These are phyloP conservation scores for Colletotrichum sansevieriae DNA, from an alignment of 2,329 filamentous ascomycete genomes.

Conservation along the genomic window DNA sequence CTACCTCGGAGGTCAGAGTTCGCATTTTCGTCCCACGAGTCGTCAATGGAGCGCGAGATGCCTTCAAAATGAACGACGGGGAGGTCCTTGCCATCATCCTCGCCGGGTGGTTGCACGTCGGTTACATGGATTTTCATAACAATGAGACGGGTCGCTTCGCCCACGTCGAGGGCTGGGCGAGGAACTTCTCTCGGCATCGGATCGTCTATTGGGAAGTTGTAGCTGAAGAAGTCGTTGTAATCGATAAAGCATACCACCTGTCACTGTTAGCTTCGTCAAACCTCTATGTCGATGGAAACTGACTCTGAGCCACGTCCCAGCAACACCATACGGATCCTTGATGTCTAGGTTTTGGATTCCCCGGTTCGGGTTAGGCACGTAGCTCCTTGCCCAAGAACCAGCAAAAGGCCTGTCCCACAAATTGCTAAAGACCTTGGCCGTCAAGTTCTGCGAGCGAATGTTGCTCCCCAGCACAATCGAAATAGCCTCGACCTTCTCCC, in stretches of 20 bases:
- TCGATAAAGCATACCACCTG: conserved; percentile 68
- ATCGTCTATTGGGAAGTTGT: conserved; percentile 72
- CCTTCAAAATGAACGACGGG: conserved; percentile 80
- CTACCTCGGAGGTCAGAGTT: conserved; percentile 75
- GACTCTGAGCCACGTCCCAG: conserved; percentile 79
- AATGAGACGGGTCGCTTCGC: conserved; percentile 79
- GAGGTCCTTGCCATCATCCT: conserved; percentile 67
- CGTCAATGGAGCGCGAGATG: conserved; percentile 71
- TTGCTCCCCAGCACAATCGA: conserved; percentile 78
- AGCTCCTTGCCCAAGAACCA: conserved; percentile 67
- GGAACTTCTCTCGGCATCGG: conserved; percentile 54
- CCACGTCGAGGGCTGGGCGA: conserved; percentile 67
- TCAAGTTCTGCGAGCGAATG: conserved; percentile 62
- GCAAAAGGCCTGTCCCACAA: conserved; percentile 70
- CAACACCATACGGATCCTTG: conserved; percentile 77
- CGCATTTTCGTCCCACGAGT: conserved; percentile 76
- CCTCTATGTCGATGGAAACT: conserved; percentile 40
- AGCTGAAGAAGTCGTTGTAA: conserved; percentile 78
- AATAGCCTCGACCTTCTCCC: conserved; percentile 84
- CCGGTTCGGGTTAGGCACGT: conserved; percentile 52
- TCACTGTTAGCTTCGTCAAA: neutral
- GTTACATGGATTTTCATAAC: conserved; percentile 75
- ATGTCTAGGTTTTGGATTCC: conserved; percentile 60
- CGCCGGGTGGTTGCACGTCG: conserved; percentile 69
- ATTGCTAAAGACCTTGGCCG: conserved; percentile 61